Conservation (phyloP, 202 grass and related monocot genomes). For the Panicum virgatum region DNA sequence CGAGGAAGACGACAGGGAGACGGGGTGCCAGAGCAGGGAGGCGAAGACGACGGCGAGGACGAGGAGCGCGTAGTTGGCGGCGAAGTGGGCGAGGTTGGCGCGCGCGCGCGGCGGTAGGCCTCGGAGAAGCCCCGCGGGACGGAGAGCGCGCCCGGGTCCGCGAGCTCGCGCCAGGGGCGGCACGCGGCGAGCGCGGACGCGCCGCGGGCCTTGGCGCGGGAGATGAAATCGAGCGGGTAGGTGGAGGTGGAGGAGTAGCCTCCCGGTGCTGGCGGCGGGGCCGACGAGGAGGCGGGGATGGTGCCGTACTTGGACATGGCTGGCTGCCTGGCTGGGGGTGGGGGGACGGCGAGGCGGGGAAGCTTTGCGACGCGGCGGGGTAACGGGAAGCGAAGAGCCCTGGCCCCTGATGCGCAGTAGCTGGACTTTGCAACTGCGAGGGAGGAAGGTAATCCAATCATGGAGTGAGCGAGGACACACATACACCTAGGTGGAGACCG, state of each 20-base stretch:
- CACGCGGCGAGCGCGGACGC: constrained; percentile 71
- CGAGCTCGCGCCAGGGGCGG: constrained; percentile 82
- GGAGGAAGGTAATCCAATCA: background rate
- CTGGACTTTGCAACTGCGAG: background rate
- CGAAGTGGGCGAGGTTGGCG: constrained; percentile 70
- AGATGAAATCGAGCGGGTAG: constrained; percentile 75
- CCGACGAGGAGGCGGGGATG: constrained; percentile 40
- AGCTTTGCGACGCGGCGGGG: background rate
- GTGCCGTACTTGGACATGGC: constrained; percentile 84
- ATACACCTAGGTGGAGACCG: background rate
- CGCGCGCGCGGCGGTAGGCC: constrained; percentile 61
- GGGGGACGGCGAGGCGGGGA: background rate
- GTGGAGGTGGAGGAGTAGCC: background rate
- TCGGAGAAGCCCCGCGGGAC: constrained; percentile 58
- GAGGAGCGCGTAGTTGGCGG: constrained; percentile 76
- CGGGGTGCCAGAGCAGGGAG: constrained; percentile 74
- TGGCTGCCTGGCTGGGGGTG: background rate
- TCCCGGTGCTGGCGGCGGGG: background rate
- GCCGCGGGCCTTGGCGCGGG: constrained; percentile 85
- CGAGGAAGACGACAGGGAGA: constrained; percentile 91
- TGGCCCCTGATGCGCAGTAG: background rate
- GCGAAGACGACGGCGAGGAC: constrained; percentile 71
- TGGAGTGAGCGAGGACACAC: background rate
- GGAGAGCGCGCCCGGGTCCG: constrained; percentile 42
- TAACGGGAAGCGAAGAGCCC: background rate